phyloP scores from a whole-genome alignment of 1,284 basidiomycete species.

The Pseudozyma hubeiensis region DNA sequence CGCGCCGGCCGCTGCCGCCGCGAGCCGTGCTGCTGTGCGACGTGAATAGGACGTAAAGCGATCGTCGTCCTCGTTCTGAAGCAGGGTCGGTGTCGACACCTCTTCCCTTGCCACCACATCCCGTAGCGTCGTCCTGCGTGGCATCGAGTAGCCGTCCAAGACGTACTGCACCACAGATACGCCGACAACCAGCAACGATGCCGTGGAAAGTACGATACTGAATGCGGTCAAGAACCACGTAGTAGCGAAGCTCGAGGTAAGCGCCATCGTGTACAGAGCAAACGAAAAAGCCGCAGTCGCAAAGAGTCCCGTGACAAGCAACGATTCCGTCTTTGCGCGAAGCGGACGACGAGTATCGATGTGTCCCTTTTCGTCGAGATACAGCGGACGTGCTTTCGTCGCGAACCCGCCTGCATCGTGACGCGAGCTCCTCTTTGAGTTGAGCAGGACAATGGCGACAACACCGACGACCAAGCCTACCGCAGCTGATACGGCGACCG shows the following conservation, averaged over 20 bases:
- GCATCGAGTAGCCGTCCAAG: conserved; percentile 36
- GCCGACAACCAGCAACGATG: conserved; percentile 17
- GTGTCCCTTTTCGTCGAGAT: conserved; percentile 55
- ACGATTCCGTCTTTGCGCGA: conserved; percentile 30
- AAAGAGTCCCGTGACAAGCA: conserved; percentile 25
- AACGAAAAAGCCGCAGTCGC: conserved; percentile 36
- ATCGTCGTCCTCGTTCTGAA: conserved; percentile 31
- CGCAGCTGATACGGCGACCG: conserved; percentile 25
- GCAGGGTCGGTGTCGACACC: conserved; percentile 20
- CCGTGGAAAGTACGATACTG: conserved; percentile 25
- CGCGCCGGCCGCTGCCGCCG: conserved; percentile 12
- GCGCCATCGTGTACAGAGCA: conserved; percentile 48
- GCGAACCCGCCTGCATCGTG: conserved; percentile 8
- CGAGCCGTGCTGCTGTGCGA: conserved; percentile 19
- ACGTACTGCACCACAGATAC: conserved; percentile 32
- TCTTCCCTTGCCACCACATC: conserved; percentile 46
- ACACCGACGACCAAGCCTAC: conserved; percentile 17
- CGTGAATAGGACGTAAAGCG: conserved; percentile 37
- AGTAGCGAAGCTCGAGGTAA: conserved; percentile 29
- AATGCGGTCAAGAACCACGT: conserved; percentile 47
- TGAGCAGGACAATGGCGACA: conserved; percentile 19
- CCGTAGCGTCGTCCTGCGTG: conserved; percentile 22
- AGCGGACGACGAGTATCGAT: conserved; percentile 49
- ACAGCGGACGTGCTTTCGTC: conserved; percentile 33
- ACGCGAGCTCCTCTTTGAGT: conserved; percentile 6